phyloP scores from a whole-genome alignment of 306 rosid genomes.

The Vigna radiata region DNA sequence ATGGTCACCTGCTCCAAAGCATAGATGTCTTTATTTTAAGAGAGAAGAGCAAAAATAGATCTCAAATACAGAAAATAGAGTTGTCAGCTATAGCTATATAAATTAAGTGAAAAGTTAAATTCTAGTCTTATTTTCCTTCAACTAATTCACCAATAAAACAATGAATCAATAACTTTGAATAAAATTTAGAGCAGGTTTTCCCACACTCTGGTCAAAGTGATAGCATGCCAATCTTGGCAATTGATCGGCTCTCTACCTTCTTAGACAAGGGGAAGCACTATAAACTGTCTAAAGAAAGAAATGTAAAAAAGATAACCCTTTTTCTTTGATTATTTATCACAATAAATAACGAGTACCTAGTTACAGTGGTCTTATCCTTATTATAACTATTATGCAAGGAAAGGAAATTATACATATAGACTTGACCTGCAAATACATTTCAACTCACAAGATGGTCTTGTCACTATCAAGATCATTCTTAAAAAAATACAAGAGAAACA shows the following conservation, averaged over 20 bases:
- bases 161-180: background rate
- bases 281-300: conserved; percentile 18
- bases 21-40: conserved; percentile 17
- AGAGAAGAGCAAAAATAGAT: conserved; percentile 12
- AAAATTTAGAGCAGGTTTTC: conserved; percentile 20
- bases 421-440: conserved; percentile 14
- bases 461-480: conserved; percentile 6
- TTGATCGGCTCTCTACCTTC: conserved; percentile 9
- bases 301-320: background rate
- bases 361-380: background rate
- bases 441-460: background rate
- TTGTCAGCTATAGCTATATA: background rate
- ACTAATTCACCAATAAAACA: conserved; percentile 18
- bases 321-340: conserved; percentile 20
- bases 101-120: conserved; percentile 1
- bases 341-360: background rate
- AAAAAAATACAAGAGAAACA: conserved; percentile 26
- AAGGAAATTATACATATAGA: background rate
- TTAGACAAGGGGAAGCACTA: background rate
- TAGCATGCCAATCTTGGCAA: conserved; percentile 27
- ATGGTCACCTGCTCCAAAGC: background rate
- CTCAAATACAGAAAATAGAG: background rate
- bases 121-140: conserved; percentile 3
- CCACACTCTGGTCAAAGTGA: background rate
- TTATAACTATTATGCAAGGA: background rate